A percentile compares a stretch with the other conserved stretches of the same genome.
Conservation (phyloP, 2,329 filamentous ascomycete genomes). For the Fusarium equiseti region DNA sequence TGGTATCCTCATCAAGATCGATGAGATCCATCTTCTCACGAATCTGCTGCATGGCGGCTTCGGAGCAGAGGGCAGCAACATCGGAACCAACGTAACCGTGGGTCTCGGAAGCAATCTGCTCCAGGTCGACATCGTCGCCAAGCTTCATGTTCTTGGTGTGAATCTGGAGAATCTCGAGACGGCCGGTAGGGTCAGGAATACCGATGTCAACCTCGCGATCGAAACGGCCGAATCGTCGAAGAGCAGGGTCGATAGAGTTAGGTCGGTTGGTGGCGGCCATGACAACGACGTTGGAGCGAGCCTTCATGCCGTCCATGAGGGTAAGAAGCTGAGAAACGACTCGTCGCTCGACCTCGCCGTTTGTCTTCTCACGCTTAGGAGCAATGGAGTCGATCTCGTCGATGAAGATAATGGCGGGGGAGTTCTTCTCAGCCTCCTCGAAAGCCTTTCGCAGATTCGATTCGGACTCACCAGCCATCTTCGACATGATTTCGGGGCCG, state of each 20-base stretch:
- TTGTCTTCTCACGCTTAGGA: conserved; percentile 99
- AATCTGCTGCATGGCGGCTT: conserved; percentile 99
- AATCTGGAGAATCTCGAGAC: conserved; percentile 98
- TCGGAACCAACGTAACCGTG: conserved; percentile 99
- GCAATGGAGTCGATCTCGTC: conserved; percentile 99
- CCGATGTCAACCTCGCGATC: conserved; percentile 99
- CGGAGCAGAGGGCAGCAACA: conserved; percentile 97
- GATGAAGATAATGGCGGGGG: conserved; percentile 98
- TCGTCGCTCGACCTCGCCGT: conserved; percentile 97
- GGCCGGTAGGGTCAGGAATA: conserved; percentile 96
- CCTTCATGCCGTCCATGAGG: conserved; percentile 99
- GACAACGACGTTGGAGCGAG: conserved; percentile 96
- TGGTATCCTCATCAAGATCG: conserved; percentile 98
- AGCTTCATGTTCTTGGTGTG: conserved; percentile 99
- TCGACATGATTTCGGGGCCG: conserved; percentile 99
- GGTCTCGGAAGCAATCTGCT: conserved; percentile 96
- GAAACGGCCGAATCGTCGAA: conserved; percentile 98
- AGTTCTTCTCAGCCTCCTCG: conserved; percentile 99
- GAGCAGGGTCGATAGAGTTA: conserved; percentile 97
- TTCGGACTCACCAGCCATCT: conserved; percentile 99
- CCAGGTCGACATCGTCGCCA: conserved; percentile 93
- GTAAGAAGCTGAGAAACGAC: conserved; percentile 97
- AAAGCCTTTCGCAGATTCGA: conserved; percentile 99
- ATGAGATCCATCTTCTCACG: conserved; percentile 99
- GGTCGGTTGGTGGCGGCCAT: conserved; percentile 99